Evolutionary conservation across 257 asterid species (phyloP), one percentile per base, ranked within the genome.

Genomic region (Solanum stenotomum): DNA sequence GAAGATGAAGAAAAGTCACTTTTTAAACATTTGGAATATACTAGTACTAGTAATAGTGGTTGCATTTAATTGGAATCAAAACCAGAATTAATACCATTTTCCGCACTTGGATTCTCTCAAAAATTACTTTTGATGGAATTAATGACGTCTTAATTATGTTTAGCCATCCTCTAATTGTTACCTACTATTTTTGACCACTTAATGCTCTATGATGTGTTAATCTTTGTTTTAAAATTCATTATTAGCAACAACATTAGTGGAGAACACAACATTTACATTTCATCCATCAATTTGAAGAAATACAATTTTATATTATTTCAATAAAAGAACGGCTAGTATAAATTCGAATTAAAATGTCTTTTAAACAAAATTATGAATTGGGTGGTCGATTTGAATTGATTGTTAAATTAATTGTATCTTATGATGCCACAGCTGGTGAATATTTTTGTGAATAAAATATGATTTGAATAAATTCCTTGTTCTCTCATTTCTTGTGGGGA

Each of bases 31-130:
- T 25, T 79, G 85, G 38, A 79, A 44, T 79, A 79, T 79, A 25
- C 85, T 25, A 23, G 12, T 61, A 7, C 8, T 42, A 20, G 68
- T 22, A 27, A 61, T 8, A 4, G 27, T 61, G 27, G 71, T 63
- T 63, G 71, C 31, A 10, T 10, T 23, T 10, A n/a, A n/a, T 10
- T 23, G 70, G 87, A 84, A 85, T 85, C 79, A 85, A 85, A 37
- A 85, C 87, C 87, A 85, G 87, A 84, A 85, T 85, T 61, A 85
- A 85, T 63, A 85, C 87, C 87, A 85, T 61, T 65, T 85, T 38
- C 87, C 15, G 59, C 77, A 22, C 65, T 81, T 81, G 27, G 85
- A 29, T 81, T 81, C 85, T 81, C n/a, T 81, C 65, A 5, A 81
- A 79, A 44, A 16, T 27, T 46, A 16, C 14, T 37, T 25, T 38